A percentile compares a stretch with the other conserved stretches of the same genome.
Conservation (phyloP, 176 grass and related monocot species). For the Oryza australiensis region DNA sequence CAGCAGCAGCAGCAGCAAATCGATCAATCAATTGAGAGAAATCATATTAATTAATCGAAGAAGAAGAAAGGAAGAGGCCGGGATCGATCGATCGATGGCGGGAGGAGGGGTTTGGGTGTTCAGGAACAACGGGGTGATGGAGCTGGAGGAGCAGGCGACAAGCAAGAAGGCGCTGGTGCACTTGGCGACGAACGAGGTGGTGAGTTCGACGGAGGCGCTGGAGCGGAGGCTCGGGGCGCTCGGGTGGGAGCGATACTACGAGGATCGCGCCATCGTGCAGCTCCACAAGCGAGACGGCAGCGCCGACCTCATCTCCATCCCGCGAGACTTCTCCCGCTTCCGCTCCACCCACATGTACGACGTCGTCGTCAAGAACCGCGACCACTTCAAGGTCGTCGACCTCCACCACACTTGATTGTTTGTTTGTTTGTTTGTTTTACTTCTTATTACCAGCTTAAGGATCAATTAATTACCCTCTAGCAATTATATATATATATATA, state of each 20-base stretch:
- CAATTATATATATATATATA: too few species aligned
- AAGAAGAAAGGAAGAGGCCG: too few species aligned
- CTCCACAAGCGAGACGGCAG: constrained; percentile 76
- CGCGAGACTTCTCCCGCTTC: constrained; percentile 68
- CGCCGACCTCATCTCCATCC: constrained; percentile 78
- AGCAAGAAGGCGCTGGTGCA: constrained; percentile 59
- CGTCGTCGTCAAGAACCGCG: constrained; percentile 86
- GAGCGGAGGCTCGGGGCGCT: constrained; percentile 61
- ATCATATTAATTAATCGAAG: too few species aligned
- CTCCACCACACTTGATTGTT: background rate
- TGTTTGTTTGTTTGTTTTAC: too few species aligned
- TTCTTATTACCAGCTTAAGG: too few species aligned
- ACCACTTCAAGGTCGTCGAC: constrained; percentile 82
- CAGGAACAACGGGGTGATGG: constrained; percentile 71
- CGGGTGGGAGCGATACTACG: constrained; percentile 88
- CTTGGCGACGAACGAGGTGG: constrained; percentile 65
- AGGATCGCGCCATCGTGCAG: constrained; percentile 61
- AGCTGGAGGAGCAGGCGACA: constrained; percentile 52
- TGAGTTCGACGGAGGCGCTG: constrained; percentile 60
- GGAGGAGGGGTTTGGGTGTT: constrained; percentile 82
- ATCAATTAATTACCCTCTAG: too few species aligned
- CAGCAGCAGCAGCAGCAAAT: too few species aligned
- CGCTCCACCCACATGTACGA: constrained; percentile 95
- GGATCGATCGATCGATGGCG: constrained; percentile 45
- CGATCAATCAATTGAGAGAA: too few species aligned